Evolutionary conservation across 345 rosid species (phyloP).

Genomic region (Limnanthes douglasii): DNA sequence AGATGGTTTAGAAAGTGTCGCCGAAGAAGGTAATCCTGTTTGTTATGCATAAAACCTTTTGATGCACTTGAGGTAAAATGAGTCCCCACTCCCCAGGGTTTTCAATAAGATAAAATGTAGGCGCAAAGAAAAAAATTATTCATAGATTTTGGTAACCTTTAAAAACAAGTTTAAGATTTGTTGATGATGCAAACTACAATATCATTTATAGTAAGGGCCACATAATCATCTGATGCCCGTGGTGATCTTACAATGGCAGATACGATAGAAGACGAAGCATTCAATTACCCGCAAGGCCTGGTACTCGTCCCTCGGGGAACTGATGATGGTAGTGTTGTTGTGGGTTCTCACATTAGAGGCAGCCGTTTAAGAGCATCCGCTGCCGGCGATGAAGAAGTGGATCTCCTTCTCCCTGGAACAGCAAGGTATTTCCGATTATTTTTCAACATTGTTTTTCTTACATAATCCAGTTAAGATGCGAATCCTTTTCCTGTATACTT

Average conservation of each 20-base stretch:
- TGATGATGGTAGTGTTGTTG: conserved; percentile 51
- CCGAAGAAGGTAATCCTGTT: conserved; percentile 94
- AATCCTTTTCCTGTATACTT: too few species aligned
- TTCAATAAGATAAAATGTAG: too few species aligned
- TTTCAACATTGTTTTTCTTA: not conserved
- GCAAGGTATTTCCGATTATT: conserved; percentile 44
- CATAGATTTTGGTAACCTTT: too few species aligned
- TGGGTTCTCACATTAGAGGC: conserved; percentile 86
- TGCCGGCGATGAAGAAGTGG: conserved; percentile 86
- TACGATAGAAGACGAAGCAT: conserved; percentile 59
- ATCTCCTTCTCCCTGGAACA: conserved; percentile 97
- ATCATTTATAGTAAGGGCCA: too few species aligned
- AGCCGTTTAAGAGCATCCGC: conserved; percentile 75
- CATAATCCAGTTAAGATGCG: too few species aligned
- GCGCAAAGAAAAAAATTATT: too few species aligned
- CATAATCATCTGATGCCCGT: not conserved
- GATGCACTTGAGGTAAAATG: too few species aligned
- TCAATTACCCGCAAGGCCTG: conserved; percentile 74
- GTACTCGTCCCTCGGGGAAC: conserved; percentile 81
- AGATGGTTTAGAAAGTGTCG: conserved; percentile 70
- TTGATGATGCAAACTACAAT: too few species aligned
- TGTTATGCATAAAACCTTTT: too few species aligned
- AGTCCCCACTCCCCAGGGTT: too few species aligned
- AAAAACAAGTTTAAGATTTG: too few species aligned
- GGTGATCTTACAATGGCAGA: conserved; percentile 20